Evolutionary conservation across 169 alveolate species (phyloP).

Genomic region (Eimeria zaria): DNA sequence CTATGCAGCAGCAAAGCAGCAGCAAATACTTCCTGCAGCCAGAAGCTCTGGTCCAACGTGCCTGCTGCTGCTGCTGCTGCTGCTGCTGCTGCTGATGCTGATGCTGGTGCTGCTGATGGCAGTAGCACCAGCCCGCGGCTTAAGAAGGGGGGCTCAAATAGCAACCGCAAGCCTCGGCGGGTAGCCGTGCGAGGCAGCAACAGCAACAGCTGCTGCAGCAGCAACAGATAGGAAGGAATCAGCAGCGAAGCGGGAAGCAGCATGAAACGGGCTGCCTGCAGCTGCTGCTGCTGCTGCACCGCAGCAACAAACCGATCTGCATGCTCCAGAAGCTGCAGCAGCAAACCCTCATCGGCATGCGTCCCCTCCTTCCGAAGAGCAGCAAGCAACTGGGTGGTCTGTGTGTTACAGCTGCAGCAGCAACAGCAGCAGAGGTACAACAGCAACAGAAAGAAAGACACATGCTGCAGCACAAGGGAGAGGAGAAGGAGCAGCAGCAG

Average conservation of each 20-base stretch:
- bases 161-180: slow-evolving; percentile 24
- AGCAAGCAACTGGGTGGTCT: not conserved
- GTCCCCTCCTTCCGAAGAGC: not conserved
- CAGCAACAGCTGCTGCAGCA: slow-evolving; percentile 51
- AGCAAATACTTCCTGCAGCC: slow-evolving; percentile 36
- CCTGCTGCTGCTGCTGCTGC: not conserved
- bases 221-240: slow-evolving; percentile 32
- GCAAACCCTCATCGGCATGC: not conserved
- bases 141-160: slow-evolving; percentile 43
- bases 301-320: slow-evolving; percentile 17
- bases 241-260: slow-evolving; percentile 54
- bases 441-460: not conserved
- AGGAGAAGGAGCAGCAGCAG: slow-evolving; percentile 7
- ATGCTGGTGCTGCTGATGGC: slow-evolving; percentile 33
- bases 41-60: not conserved
- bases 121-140: not conserved
- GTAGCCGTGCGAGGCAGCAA: slow-evolving; percentile 29
- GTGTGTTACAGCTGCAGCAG: slow-evolving; percentile 38
- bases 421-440: slow-evolving; percentile 27
- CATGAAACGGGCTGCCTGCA: slow-evolving; percentile 42
- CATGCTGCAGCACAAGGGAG: not conserved
- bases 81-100: not conserved
- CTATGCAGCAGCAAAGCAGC: slow-evolving; percentile 51
- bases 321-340: slow-evolving; percentile 31
- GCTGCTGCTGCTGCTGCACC: slow-evolving; percentile 64